Conservation (phyloP, 345 rosid species). For the Theobroma cacao region DNA sequence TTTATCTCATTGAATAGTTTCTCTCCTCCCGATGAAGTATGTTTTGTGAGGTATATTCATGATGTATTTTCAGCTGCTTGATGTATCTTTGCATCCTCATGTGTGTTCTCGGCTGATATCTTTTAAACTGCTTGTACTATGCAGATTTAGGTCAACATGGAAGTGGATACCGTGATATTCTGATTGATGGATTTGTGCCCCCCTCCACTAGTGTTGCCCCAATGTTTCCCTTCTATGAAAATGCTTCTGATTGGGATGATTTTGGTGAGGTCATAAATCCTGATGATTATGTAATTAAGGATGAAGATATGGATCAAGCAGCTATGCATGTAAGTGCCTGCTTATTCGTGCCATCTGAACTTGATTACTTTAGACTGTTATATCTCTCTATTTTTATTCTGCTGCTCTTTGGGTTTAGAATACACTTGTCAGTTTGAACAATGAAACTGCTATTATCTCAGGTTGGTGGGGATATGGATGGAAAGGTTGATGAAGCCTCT, state of each 20-base stretch:
- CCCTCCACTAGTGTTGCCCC: slow-evolving; percentile 81
- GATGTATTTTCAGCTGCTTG: background rate
- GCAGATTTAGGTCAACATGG: slow-evolving; percentile 57
- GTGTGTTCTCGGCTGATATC: background rate
- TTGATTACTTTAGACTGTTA: slow-evolving; percentile 7
- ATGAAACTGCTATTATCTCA: slow-evolving; percentile 30
- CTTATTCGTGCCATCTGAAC: slow-evolving; percentile 6
- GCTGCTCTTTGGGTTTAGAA: slow-evolving; percentile 2
- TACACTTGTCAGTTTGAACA: background rate
- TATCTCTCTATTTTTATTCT: background rate
- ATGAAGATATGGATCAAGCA: slow-evolving; percentile 76
- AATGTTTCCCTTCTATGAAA: slow-evolving; percentile 90
- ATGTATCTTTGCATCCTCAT: background rate
- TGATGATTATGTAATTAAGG: slow-evolving; percentile 87
- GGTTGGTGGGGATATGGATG: slow-evolving; percentile 73
- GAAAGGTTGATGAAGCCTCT: slow-evolving; percentile 87
- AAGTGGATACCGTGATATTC: slow-evolving; percentile 62
- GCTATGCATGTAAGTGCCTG: slow-evolving; percentile 50
- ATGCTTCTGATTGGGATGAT: slow-evolving; percentile 86
- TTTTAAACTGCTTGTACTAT: slow-evolving; percentile 22
- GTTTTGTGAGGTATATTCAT: background rate
- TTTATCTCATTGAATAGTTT: background rate
- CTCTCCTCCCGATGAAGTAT: background rate
- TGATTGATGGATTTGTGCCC: slow-evolving; percentile 93
- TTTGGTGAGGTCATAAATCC: slow-evolving; percentile 98